Evolutionary conservation across 192 early-diverging fungal genomes (phyloP).

Genomic region (Cladochytrium replicatum): DNA sequence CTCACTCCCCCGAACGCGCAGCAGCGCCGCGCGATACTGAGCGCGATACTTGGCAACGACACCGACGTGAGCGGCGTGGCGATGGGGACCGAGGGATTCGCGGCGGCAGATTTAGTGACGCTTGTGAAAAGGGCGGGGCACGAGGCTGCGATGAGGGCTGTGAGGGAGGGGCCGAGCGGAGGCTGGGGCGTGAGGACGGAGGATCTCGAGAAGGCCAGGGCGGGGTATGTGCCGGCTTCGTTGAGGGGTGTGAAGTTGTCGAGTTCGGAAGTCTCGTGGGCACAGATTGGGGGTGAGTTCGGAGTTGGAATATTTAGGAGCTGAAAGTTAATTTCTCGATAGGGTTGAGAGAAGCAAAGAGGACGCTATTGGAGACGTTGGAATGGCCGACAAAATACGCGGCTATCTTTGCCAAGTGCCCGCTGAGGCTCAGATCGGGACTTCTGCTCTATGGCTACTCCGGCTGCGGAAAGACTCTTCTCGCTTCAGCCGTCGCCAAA

Average conservation of each 20-base stretch:
- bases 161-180: constrained; percentile 22
- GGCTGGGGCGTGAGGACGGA: constrained; percentile 16
- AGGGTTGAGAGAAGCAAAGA: constrained; percentile 71
- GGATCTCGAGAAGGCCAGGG: constrained; percentile 66
- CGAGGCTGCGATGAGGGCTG: constrained; percentile 60
- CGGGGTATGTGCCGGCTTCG: constrained; percentile 70
- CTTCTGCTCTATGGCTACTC: constrained; percentile 92
- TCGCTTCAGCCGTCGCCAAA: constrained; percentile 90
- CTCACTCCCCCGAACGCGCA: constrained; percentile 2
- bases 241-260: constrained; percentile 71
- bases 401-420: constrained; percentile 76
- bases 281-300: constrained; percentile 69
- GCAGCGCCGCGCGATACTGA: constrained; percentile 28
- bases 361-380: constrained; percentile 77
- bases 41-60: constrained; percentile 34
- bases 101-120: constrained; percentile 68
- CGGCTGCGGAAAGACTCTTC: constrained; percentile 96
- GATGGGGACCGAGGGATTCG: constrained; percentile 77
- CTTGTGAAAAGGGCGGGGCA: constrained; percentile 74
- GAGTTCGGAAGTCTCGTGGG: constrained; percentile 66
- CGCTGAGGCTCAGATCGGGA: constrained; percentile 83
- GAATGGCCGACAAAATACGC: constrained; percentile 94
- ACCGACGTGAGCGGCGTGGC: constrained; percentile 60
- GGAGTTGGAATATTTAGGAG: not conserved
- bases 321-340: not conserved